Evolutionary conservation across 805 yeast genomes (phyloP).

Genomic region (Jamesozyma piceae): DNA sequence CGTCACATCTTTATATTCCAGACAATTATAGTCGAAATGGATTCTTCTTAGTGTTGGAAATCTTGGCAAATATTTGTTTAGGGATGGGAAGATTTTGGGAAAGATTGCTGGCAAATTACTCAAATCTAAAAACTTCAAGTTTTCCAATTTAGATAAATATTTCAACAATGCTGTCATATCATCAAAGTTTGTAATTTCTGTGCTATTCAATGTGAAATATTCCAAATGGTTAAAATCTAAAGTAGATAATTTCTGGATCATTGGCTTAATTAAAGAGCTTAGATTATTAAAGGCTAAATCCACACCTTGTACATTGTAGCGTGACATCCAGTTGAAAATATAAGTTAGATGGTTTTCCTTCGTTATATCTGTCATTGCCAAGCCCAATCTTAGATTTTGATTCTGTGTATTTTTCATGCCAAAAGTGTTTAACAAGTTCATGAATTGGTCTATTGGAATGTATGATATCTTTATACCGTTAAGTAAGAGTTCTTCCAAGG

Average conservation of each 20-base stretch:
- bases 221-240: slow-evolving; percentile 24
- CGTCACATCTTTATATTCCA: slow-evolving; percentile 46
- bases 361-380: slow-evolving; percentile 64
- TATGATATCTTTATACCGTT: slow-evolving; percentile 68
- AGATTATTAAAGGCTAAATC: slow-evolving; percentile 81
- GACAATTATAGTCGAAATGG: slow-evolving; percentile 61
- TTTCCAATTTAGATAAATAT: slow-evolving; percentile 43
- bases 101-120: slow-evolving; percentile 61
- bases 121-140: slow-evolving; percentile 63
- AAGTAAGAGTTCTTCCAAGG: slow-evolving; percentile 61
- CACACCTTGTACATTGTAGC: slow-evolving; percentile 43
- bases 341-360: slow-evolving; percentile 44
- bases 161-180: slow-evolving; percentile 43
- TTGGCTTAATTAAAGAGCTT: slow-evolving; percentile 23
- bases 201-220: slow-evolving; percentile 56
- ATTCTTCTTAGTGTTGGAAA: slow-evolving; percentile 56
- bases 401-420: slow-evolving; percentile 31
- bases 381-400: slow-evolving; percentile 44
- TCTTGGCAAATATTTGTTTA: slow-evolving; percentile 58
- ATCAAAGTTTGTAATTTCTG: slow-evolving; percentile 45
- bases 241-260: slow-evolving; percentile 17
- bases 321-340: slow-evolving; percentile 49
- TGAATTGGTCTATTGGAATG: slow-evolving; percentile 39
- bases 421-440: slow-evolving; percentile 47
- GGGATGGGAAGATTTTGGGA: slow-evolving; percentile 47